phyloP scores from a whole-genome alignment of 2,329 filamentous ascomycete genomes.

The Sphaerulina musiva region DNA sequence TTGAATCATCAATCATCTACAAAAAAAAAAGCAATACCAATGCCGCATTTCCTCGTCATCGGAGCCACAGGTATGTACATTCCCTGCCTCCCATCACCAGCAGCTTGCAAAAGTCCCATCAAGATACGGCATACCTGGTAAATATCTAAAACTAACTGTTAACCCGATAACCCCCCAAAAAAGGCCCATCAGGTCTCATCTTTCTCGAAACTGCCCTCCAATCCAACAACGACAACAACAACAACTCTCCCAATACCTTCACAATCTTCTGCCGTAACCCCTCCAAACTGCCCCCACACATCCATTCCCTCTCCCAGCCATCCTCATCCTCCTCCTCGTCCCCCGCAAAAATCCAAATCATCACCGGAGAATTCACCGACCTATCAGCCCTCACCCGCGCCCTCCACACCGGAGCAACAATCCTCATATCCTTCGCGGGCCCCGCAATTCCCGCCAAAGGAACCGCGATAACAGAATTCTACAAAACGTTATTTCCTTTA shows the following conservation, averaged over 20 bases:
- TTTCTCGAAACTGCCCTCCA: constrained; percentile 20
- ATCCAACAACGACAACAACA: constrained; percentile 6
- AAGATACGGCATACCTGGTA: too few species aligned
- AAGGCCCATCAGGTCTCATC: constrained; percentile 18
- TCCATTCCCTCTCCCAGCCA: constrained; percentile 2
- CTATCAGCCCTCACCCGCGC: constrained; percentile 13
- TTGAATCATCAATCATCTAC: neutral
- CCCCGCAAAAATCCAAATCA: constrained; percentile 8
- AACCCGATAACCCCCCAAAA: neutral
- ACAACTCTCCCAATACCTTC: constrained; percentile 1
- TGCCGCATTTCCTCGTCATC: constrained; percentile 19
- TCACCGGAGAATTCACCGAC: constrained; percentile 20
- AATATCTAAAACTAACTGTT: too few species aligned
- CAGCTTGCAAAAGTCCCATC: neutral
- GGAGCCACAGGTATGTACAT: constrained; percentile 17
- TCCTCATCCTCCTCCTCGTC: neutral
- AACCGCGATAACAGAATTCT: constrained; percentile 18
- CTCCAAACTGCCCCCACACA: constrained; percentile 8
- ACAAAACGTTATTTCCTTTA: constrained; percentile 14
- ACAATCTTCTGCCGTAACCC: constrained; percentile 22
- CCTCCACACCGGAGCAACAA: constrained; percentile 15
- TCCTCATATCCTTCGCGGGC: constrained; percentile 20
- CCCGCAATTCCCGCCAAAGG: constrained; percentile 15
- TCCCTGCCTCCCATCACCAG: neutral
- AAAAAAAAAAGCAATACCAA: neutral